Base-by-base conservation (phyloP, 768 basidiomycete species). In the Leccinellum albellum region DNA sequence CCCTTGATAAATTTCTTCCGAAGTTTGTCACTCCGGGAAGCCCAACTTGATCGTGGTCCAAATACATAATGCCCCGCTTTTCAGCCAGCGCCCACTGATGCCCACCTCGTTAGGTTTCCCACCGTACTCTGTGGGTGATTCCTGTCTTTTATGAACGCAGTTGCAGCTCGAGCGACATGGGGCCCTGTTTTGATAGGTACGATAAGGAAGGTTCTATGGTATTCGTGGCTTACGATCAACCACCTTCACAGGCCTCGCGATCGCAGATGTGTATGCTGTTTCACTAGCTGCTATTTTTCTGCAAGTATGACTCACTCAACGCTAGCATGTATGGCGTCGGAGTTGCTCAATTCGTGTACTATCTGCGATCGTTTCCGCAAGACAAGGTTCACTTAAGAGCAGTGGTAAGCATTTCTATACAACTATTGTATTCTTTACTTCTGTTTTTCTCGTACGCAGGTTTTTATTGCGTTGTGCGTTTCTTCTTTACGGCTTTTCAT, bases 121-220 rank as follows among this genome's bases (percentile, higher is more conserved):
- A 17, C 37, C 37, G 9, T 40, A 37, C 17, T 17, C 17, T 17
- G 17, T 17, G 4, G 17, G 35, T 17, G 17, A 37, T n/a, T 54
- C 32, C 6, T 13, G 15, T 24, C 42, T 50, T 6, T 23, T n/a
- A 68, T 67, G 64, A 40, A 14, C 13, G 5, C 45, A 20, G 1
- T 10, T 23, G 4, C 55, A 3, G 31, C 24, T 51, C 23, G 44
- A 17, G 17, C 32, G n/a, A 23, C 31, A 14, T 66, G 59, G 60
- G 57, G 49, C 13, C 62, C 64, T 21, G 64, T 60, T 21, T 26
- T 58, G 20, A 57, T 66, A 42, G 66, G 66, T 40, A 40, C n/a
- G 37, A n/a, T 60, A 48, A 28, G 31, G 17, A 15, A 3, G 23
- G 21, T 15, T 4, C n/a, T 42, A 42, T 40, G 17, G 10, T 20